Conservation (phyloP, 805 yeast genomes). For the Monosporozyma yasuniensis region DNA sequence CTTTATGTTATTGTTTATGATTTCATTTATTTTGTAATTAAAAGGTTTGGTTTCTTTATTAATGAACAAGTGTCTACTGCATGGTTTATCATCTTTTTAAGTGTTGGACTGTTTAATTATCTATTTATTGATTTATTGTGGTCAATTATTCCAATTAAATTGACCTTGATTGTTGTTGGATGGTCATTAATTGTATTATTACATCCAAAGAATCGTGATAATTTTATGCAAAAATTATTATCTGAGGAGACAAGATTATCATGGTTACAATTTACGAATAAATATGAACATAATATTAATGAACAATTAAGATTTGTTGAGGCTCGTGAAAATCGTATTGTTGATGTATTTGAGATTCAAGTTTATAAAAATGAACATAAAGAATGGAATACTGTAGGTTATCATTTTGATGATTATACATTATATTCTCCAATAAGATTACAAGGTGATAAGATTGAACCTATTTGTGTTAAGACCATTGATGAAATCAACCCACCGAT, state of each 20-base stretch:
- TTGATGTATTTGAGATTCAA: conserved; percentile 65
- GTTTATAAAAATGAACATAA: conserved; percentile 38
- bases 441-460: conserved; percentile 17
- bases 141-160: conserved; percentile 31
- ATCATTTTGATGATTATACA: conserved; percentile 45
- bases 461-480: conserved; percentile 13
- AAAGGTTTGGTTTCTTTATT: conserved; percentile 52
- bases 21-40: conserved; percentile 38
- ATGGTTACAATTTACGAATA: conserved; percentile 40
- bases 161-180: conserved; percentile 30
- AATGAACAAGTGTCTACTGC: conserved; percentile 52
- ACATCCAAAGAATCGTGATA: conserved; percentile 49
- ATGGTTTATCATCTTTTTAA: conserved; percentile 36
- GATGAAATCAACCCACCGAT: conserved; percentile 46
- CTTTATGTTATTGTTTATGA: conserved; percentile 58
- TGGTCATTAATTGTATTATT: conserved; percentile 42
- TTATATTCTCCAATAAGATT: conserved; percentile 37
- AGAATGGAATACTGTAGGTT: conserved; percentile 60
- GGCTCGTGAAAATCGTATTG: conserved; percentile 39
- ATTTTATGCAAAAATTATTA: conserved; percentile 38
- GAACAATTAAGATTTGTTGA: conserved; percentile 33
- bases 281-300: conserved; percentile 37
- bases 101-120: conserved; percentile 26
- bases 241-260: conserved; percentile 59
- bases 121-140: conserved; percentile 24